phyloP scores from a whole-genome alignment of 192 early-diverging fungal species.

The Globomyces pollinis-pini region DNA sequence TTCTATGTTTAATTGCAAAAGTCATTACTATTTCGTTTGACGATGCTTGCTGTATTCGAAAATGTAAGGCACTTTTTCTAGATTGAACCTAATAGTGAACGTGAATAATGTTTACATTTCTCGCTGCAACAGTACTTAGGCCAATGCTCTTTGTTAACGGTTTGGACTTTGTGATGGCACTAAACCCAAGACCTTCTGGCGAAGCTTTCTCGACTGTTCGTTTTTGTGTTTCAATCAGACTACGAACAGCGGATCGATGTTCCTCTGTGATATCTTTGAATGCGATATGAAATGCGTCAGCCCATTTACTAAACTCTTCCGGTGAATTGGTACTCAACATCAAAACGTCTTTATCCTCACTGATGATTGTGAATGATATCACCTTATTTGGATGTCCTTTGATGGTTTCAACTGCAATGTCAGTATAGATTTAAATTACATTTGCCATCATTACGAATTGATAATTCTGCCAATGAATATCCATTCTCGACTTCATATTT shows the following conservation, averaged over 20 bases:
- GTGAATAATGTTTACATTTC: neutral
- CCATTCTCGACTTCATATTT: constrained; percentile 30
- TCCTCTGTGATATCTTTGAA: constrained; percentile 15
- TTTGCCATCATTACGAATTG: constrained; percentile 1
- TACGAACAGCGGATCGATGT: constrained; percentile 6
- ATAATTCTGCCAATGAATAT: constrained; percentile 25
- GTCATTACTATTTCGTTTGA: too few relatives aligned
- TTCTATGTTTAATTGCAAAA: too few relatives aligned
- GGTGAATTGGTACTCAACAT: neutral
- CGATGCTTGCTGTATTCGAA: neutral
- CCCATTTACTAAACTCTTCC: constrained; percentile 8
- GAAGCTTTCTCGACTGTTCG: neutral
- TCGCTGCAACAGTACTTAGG: neutral
- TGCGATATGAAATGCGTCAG: neutral
- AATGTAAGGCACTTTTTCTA: neutral
- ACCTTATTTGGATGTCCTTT: neutral
- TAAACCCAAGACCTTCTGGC: neutral
- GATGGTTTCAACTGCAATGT: constrained; percentile 1
- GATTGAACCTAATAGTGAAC: neutral
- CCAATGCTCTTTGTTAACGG: neutral
- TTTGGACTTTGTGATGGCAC: neutral
- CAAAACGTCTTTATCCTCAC: constrained; percentile 9
- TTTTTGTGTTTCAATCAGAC: neutral
- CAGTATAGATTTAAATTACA: neutral
- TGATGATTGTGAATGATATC: constrained; percentile 10